Conservation (phyloP, 176 grass and related monocot species). For the Chrysopogon serrulatus region DNA sequence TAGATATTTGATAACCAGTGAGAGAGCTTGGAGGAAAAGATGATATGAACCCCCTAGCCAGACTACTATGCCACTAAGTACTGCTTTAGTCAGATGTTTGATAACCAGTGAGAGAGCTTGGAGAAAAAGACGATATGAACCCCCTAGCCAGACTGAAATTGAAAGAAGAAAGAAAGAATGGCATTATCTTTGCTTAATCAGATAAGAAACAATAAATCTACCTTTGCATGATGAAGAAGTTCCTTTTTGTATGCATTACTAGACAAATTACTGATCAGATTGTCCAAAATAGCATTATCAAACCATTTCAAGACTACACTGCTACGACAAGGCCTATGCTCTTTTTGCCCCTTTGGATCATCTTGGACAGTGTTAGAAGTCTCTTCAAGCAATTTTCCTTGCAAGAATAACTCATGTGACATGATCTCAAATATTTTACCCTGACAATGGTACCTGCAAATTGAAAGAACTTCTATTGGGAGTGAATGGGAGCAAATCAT, state of each 20-base stretch:
- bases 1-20: too few relatives aligned
- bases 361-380: slow-evolving; percentile 14
- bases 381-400: slow-evolving; percentile 49
- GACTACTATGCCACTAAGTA: too few relatives aligned
- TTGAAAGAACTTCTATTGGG: slow-evolving; percentile 16
- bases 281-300: slow-evolving; percentile 38
- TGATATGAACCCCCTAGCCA: too few relatives aligned
- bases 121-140: background rate
- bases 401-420: slow-evolving; percentile 81
- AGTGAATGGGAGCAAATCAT: background rate
- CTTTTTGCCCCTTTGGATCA: slow-evolving; percentile 26
- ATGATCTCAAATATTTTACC: slow-evolving; percentile 73
- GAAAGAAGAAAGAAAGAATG: background rate
- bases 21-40: too few relatives aligned
- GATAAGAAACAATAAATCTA: slow-evolving; percentile 20
- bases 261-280: slow-evolving; percentile 57
- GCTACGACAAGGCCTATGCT: slow-evolving; percentile 31
- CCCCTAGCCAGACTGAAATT: background rate
- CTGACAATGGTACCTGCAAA: slow-evolving; percentile 60
- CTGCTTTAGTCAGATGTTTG: background rate
- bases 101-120: background rate
- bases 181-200: background rate
- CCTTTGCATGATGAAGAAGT: slow-evolving; percentile 70
- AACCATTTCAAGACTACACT: slow-evolving; percentile 53
- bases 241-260: slow-evolving; percentile 46